phyloP scores from a whole-genome alignment of 352 stramenopile species.

The Elongisporangium prolatum region DNA sequence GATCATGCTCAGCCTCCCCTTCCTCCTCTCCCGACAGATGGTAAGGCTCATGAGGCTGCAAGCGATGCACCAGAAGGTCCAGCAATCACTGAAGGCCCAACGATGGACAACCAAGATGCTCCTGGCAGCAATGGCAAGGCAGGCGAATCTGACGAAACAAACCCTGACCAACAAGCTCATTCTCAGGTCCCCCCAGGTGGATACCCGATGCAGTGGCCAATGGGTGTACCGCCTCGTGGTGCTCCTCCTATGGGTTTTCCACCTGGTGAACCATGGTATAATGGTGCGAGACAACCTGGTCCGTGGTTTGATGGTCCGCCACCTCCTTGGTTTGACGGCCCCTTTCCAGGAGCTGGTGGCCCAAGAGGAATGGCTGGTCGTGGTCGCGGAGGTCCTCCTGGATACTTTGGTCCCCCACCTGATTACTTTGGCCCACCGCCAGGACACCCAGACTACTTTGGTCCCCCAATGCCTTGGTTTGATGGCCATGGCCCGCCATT shows the following conservation, averaged over 20 bases:
- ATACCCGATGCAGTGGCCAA: slow-evolving; percentile 25
- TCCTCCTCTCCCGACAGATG: slow-evolving; percentile 37
- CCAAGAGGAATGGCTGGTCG: slow-evolving; percentile 35
- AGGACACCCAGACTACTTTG: slow-evolving; percentile 76
- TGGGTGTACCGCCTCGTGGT: slow-evolving; percentile 28
- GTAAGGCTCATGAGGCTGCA: slow-evolving; percentile 3
- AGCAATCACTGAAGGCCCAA: slow-evolving; percentile 5
- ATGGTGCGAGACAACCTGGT: slow-evolving; percentile 59
- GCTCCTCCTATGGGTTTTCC: slow-evolving; percentile 56
- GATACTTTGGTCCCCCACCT: slow-evolving; percentile 65
- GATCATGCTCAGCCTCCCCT: slow-evolving; percentile 11
- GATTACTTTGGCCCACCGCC: slow-evolving; percentile 73
- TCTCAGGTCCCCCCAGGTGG: slow-evolving; percentile 24
- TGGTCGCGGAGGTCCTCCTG: slow-evolving; percentile 47
- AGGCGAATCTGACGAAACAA: slow-evolving; percentile 18
- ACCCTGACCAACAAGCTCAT: slow-evolving; percentile 10
- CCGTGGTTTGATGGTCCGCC: slow-evolving; percentile 73
- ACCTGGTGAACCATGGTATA: slow-evolving; percentile 60
- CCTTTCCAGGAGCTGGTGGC: slow-evolving; percentile 46
- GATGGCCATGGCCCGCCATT: slow-evolving; percentile 54
- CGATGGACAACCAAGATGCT: slow-evolving; percentile 19
- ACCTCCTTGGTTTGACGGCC: slow-evolving; percentile 76
- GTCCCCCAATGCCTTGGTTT: slow-evolving; percentile 63
- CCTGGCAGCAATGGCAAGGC: slow-evolving; percentile 11
- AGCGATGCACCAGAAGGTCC: background rate